Percentiles rank a stretch among this genome's conserved stretches.
Conservation (phyloP, 2,329 filamentous ascomycete species). For the Colletotrichum magnum region DNA sequence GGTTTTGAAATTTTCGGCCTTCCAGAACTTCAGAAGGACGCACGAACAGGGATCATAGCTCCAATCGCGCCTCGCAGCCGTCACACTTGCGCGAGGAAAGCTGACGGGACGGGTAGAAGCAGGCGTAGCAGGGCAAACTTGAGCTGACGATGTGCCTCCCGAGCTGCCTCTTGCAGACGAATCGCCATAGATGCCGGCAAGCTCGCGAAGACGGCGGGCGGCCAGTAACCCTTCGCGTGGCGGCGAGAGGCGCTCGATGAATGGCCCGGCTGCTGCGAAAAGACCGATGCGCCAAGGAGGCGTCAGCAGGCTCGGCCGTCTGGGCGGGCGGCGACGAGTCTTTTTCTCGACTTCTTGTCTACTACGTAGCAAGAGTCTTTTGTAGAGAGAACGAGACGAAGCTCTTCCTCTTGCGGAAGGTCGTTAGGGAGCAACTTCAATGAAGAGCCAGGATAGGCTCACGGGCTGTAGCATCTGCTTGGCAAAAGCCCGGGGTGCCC, state of each 20-base stretch:
- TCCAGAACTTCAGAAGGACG: constrained; percentile 26
- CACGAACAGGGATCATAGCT: constrained; percentile 19
- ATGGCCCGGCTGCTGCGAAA: constrained; percentile 8
- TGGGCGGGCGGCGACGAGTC: constrained; percentile 22
- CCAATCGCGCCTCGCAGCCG: constrained; percentile 1
- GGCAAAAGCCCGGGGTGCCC: constrained; percentile 1
- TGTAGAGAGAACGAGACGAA: background rate
- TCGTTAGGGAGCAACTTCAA: background rate
- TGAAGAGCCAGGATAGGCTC: background rate
- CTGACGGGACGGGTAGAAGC: background rate
- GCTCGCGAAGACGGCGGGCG: constrained; percentile 10
- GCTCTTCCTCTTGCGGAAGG: constrained; percentile 33
- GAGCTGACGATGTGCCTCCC: background rate
- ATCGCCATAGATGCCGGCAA: constrained; percentile 29
- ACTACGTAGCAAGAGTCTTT: background rate
- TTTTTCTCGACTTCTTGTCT: background rate
- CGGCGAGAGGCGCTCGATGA: background rate
- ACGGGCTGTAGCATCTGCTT: background rate
- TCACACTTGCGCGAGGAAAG: background rate
- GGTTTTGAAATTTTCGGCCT: background rate
- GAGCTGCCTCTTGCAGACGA: constrained; percentile 22
- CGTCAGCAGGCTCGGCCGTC: constrained; percentile 31
- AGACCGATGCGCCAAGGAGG: constrained; percentile 32
- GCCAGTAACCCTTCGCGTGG: constrained; percentile 2
- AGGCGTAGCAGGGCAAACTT: no score